Evolutionary conservation across 306 rosid genomes (phyloP).

Genomic region (Inga laurina): DNA sequence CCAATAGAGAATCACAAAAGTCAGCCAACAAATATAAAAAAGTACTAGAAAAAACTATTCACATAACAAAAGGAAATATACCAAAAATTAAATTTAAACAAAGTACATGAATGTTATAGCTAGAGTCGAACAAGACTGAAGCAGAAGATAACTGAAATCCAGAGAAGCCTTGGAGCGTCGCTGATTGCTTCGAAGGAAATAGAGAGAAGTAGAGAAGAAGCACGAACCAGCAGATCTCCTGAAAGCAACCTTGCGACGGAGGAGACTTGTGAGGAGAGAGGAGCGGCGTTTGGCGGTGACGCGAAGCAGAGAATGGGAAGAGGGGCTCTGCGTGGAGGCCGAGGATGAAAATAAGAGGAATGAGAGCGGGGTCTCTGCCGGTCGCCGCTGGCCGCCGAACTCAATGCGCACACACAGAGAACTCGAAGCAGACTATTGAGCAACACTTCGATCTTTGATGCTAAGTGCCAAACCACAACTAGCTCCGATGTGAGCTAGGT

Average conservation of each 20-base stretch:
- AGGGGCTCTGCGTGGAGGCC: too few species aligned
- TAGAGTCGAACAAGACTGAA: too few species aligned
- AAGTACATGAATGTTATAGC: neutral
- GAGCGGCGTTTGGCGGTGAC: neutral
- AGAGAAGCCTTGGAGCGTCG: neutral
- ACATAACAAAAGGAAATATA: neutral
- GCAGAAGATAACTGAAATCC: neutral
- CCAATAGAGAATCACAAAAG: neutral
- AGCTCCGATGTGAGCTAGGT: constrained; percentile 6
- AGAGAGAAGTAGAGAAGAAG: neutral
- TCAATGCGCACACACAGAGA: neutral
- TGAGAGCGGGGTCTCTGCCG: neutral
- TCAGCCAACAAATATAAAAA: neutral
- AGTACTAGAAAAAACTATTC: neutral
- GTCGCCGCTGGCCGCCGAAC: neutral
- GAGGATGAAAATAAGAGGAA: neutral
- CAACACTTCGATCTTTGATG: neutral
- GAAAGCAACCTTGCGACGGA: neutral
- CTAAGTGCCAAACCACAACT: neutral
- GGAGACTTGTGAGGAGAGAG: neutral
- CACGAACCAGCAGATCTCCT: neutral
- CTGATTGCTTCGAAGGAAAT: neutral
- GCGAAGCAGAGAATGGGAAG: neutral
- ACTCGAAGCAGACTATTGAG: neutral
- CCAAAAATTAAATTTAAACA: too few species aligned